These are phyloP conservation scores for Dendryphion nanum DNA, from an alignment of 2,329 filamentous ascomycete genomes.

Conservation along the genomic window DNA sequence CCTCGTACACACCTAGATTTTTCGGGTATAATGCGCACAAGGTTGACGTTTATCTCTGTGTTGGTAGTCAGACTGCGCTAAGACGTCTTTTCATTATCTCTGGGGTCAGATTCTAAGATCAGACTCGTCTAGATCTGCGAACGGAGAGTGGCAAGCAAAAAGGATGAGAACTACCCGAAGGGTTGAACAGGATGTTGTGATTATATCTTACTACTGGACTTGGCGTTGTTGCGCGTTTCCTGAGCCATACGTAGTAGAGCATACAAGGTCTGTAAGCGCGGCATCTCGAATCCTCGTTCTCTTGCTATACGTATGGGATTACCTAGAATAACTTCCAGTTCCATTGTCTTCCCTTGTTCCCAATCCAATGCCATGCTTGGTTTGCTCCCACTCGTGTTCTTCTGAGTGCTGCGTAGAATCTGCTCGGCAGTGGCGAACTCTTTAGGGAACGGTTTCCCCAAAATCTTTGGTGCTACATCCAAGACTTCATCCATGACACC, in stretches of 20 bases:
- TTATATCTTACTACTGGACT: conserved; percentile 22
- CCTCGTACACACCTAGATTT: too few relatives aligned
- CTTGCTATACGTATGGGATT: conserved; percentile 67
- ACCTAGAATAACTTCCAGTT: conserved; percentile 70
- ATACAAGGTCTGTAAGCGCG: conserved; percentile 65
- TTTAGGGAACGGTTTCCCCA: conserved; percentile 60
- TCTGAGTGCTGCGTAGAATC: conserved; percentile 62
- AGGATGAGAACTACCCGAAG: too few relatives aligned
- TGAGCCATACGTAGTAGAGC: conserved; percentile 64
- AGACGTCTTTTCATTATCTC: too few relatives aligned
- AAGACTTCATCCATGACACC: conserved; percentile 71
- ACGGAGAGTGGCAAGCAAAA: too few relatives aligned
- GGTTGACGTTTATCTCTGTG: too few relatives aligned
- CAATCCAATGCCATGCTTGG: conserved; percentile 68
- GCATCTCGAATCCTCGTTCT: conserved; percentile 63
- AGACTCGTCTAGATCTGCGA: too few relatives aligned
- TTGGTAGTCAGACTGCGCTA: too few relatives aligned
- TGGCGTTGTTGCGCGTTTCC: conserved; percentile 47
- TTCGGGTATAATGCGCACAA: too few relatives aligned
- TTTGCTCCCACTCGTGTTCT: conserved; percentile 61
- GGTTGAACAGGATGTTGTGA: too few relatives aligned
- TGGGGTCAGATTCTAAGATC: too few relatives aligned
- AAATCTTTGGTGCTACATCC: conserved; percentile 60
- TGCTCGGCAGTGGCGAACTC: conserved; percentile 62
- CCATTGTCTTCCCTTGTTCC: conserved; percentile 64